A percentile compares a stretch with the other conserved stretches of the same genome.
phyloP scores from a whole-genome alignment of 2,329 filamentous ascomycete genomes.

The Fusarium robinianum region DNA sequence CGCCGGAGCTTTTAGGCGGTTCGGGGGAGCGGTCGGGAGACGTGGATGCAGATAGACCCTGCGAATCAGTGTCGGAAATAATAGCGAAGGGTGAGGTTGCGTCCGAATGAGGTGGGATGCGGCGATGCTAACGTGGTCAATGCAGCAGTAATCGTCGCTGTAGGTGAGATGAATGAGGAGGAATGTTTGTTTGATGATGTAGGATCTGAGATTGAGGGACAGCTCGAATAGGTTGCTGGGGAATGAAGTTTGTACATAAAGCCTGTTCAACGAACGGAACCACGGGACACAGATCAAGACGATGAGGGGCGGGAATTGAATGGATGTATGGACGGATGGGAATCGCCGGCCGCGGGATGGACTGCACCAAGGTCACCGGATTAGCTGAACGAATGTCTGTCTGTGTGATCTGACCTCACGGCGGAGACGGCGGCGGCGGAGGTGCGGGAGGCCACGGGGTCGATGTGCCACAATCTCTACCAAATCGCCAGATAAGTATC shows the following conservation, averaged over 20 bases:
- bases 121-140: no score
- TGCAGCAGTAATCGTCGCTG: background rate
- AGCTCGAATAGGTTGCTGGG: constrained; percentile 4
- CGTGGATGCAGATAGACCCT: constrained; percentile 19
- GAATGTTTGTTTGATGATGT: constrained; percentile 13
- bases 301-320: constrained; percentile 22
- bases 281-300: constrained; percentile 2
- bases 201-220: constrained; percentile 1
- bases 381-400: constrained; percentile 6
- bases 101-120: constrained; percentile 15
- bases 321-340: constrained; percentile 16
- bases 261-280: constrained; percentile 11
- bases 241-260: constrained; percentile 13
- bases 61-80: constrained; percentile 21
- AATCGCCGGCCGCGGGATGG: constrained; percentile 30
- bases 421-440: constrained; percentile 9
- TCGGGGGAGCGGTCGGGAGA: constrained; percentile 23
- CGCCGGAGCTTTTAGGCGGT: constrained; percentile 28
- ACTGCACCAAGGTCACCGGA: constrained; percentile 30
- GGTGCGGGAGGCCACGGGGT: constrained; percentile 24
- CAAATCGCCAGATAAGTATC: constrained; percentile 13
- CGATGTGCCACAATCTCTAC: constrained; percentile 4
- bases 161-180: background rate
- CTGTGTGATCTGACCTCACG: constrained; percentile 24
- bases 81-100: constrained; percentile 24